Evolutionary conservation across 768 basidiomycete genomes (phyloP).

Genomic region (Boletus edulis): DNA sequence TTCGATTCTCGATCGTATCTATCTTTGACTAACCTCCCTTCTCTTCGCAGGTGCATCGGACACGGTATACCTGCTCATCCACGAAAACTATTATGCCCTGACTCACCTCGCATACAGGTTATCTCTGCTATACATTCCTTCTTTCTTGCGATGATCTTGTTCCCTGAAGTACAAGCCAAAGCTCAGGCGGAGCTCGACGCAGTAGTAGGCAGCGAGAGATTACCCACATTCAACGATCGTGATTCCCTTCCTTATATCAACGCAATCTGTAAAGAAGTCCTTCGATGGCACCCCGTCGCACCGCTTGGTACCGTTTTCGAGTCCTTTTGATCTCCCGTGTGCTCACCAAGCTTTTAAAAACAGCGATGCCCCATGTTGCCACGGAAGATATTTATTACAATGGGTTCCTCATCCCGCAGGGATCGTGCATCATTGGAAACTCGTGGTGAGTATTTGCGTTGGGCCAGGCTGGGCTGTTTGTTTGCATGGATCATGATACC

Average conservation of each 20-base stretch:
- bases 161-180: constrained; percentile 23
- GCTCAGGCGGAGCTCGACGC: constrained; percentile 26
- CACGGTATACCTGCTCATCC: constrained; percentile 36
- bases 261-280: constrained; percentile 24
- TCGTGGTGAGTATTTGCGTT: constrained; percentile 19
- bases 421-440: constrained; percentile 22
- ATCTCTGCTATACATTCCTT: constrained; percentile 19
- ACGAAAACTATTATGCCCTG: constrained; percentile 31
- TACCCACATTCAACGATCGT: constrained; percentile 21
- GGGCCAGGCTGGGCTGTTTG: not conserved
- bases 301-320: constrained; percentile 19
- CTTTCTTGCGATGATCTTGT: constrained; percentile 25
- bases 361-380: constrained; percentile 16
- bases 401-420: constrained; percentile 23
- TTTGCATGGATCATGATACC: too few relatives aligned
- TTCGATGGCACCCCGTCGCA: constrained; percentile 21
- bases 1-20: too few relatives aligned
- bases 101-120: not conserved
- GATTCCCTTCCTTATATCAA: constrained; percentile 25
- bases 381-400: constrained; percentile 19
- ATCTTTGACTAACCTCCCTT: not conserved
- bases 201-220: constrained; percentile 18
- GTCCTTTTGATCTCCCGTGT: constrained; percentile 14
- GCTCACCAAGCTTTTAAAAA: not conserved
- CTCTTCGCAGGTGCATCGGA: constrained; percentile 39